Percentiles rank a stretch among this genome's conserved stretches.
Conservation (phyloP, 23 red algal genomes). For the Gracilariopsis chorda region DNA sequence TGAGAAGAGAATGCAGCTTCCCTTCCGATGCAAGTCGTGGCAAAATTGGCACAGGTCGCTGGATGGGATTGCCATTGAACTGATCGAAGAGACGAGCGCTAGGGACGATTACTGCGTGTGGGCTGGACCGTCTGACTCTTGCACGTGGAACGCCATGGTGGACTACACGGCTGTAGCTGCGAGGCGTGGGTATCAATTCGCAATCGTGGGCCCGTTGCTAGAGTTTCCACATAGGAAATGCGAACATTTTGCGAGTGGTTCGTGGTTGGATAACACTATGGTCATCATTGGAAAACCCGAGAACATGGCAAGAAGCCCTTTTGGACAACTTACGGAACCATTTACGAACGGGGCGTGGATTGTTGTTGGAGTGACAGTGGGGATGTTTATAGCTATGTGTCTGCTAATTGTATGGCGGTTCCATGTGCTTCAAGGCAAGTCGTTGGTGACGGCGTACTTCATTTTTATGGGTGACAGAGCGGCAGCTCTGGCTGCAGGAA, state of each 20-base stretch:
- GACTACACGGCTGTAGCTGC: background rate
- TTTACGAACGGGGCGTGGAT: constrained; percentile 11
- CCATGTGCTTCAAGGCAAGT: background rate
- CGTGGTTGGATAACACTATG: background rate
- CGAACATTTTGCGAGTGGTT: background rate
- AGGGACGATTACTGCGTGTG: background rate
- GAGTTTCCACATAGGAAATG: constrained; percentile 19
- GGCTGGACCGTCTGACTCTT: background rate
- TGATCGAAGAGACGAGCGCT: background rate
- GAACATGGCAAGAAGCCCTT: background rate
- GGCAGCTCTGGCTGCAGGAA: background rate
- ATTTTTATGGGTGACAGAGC: constrained; percentile 13
- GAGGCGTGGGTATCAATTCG: background rate
- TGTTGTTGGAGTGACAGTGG: background rate
- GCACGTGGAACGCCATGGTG: constrained; percentile 28
- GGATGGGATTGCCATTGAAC: background rate
- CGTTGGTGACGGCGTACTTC: constrained; percentile 9
- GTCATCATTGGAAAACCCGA: constrained; percentile 4
- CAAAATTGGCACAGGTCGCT: background rate
- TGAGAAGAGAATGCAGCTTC: background rate
- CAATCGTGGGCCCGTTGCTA: constrained; percentile 3
- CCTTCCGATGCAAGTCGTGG: background rate
- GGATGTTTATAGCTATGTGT: constrained; percentile 6
- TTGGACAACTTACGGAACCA: constrained; percentile 12
- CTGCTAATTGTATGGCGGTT: background rate